Conservation (phyloP, 495 filamentous ascomycete species). For the Talaromyces ruber region DNA sequence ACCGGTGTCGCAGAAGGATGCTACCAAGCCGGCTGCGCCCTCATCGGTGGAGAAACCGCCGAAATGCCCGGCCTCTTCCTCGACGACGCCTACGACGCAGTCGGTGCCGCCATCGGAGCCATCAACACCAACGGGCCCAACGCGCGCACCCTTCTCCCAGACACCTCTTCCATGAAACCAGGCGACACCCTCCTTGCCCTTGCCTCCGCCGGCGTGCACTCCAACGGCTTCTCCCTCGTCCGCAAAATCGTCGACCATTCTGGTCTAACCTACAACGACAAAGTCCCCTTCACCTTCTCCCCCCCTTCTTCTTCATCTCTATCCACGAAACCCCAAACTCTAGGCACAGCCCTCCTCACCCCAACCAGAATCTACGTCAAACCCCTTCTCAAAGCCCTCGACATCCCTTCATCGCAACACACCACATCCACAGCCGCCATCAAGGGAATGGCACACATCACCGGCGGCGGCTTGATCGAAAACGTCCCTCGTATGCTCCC, state of each 20-base stretch:
- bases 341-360: conserved; percentile 69
- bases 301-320: conserved; percentile 9
- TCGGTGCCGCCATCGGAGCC: conserved; percentile 78
- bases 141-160: conserved; percentile 59
- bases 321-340: conserved; percentile 24
- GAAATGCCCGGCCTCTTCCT: conserved; percentile 95
- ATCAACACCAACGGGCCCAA: conserved; percentile 48
- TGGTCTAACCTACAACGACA: conserved; percentile 57
- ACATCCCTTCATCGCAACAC: conserved; percentile 26
- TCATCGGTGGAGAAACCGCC: conserved; percentile 92
- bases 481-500: conserved; percentile 94
- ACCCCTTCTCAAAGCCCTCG: conserved; percentile 53
- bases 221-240: conserved; percentile 91
- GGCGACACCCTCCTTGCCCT: conserved; percentile 84
- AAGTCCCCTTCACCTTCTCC: conserved; percentile 59
- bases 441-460: conserved; percentile 94
- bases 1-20: conserved; percentile 83
- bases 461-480: conserved; percentile 83
- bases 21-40: conserved; percentile 69
- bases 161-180: conserved; percentile 60
- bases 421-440: conserved; percentile 63
- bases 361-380: conserved; percentile 79
- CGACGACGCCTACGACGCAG: conserved; percentile 79
- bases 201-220: conserved; percentile 76
- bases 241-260: conserved; percentile 72